Evolutionary conservation across 2,329 filamentous ascomycete genomes (phyloP), one percentile per base, ranked within the genome.

Genomic region (Herpotrichia juniperi): DNA sequence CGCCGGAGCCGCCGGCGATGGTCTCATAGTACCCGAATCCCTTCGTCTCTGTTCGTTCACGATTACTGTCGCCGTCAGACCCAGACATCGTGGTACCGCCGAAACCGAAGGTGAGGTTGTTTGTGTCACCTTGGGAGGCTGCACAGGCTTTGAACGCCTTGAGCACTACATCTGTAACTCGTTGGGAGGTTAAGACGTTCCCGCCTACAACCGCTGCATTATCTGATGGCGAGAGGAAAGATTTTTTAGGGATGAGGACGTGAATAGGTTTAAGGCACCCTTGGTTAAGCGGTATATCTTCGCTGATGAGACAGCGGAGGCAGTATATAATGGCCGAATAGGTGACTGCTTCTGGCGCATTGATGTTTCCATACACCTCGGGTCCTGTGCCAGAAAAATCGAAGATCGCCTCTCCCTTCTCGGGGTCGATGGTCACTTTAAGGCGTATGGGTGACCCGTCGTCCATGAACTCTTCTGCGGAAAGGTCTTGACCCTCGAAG

Each of bases 1-100:
- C 90, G 24, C 90, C 90, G 32, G 82, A 85, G 0, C 90, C 90
- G 32, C 90, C 90, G 0, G 88, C 87, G 57, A 94, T 92, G 5
- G 90, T 93, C 73, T 94, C 90, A 71, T 93, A 93, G 78, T 93
- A 94, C 9, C 90, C 90, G 67, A 94, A 94, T 0, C 90, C 90
- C 30, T 85, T 85, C n/a, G 85, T 79, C n/a, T 81, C 80, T 48
- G 83, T 80, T 37, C 64, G 59, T 11, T 55, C 57, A 12, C 55
- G 37, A 14, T 55, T 56, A 6, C 50, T 42, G 16, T 60, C 54
- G 5, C 54, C 49, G 14, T 54, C 56, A 10, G 49, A 39, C 16
- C 59, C 56, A 4, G 54, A 51, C 10, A 56, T 56, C 10, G 56
- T 57, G 1, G 63, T 64, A 5, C 89, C 89, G 48, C 89, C 88